Percentiles rank a stretch among this genome's conserved stretches.
phyloP scores from a whole-genome alignment of 441 rosid species.

The Cnidoscolus chayamansa region DNA sequence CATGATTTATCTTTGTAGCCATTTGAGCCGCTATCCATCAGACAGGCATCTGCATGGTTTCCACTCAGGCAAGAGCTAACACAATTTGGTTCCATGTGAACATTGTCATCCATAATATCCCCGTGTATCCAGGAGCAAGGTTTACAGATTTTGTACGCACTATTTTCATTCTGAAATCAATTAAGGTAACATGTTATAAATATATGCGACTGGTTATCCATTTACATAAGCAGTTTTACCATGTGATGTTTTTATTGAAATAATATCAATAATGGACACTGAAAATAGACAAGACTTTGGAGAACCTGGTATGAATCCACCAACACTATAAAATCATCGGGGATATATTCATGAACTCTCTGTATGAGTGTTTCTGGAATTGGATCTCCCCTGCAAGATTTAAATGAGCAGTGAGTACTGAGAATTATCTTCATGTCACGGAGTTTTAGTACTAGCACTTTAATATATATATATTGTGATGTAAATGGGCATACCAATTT shows the following conservation, averaged over 20 bases:
- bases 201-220: constrained; percentile 12
- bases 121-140: constrained; percentile 89
- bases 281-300: constrained; percentile 3
- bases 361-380: constrained; percentile 62
- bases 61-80: constrained; percentile 23
- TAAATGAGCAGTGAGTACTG: constrained; percentile 20
- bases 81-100: constrained; percentile 61
- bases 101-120: constrained; percentile 92
- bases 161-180: constrained; percentile 47
- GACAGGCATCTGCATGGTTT: constrained; percentile 21
- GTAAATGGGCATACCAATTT: constrained; percentile 49
- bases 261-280: background rate
- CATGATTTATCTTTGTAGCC: constrained; percentile 48
- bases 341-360: constrained; percentile 73
- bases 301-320: constrained; percentile 55
- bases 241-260: background rate
- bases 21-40: constrained; percentile 28
- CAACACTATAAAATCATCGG: constrained; percentile 63
- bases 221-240: background rate
- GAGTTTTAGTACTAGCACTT: background rate
- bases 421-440: background rate
- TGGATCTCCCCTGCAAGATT: constrained; percentile 76
- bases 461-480: background rate
- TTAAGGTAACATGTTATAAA: constrained; percentile 18
- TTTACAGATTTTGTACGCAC: constrained; percentile 34